Conservation (phyloP, 768 basidiomycete species). For the Pulveroboletus sp. region DNA sequence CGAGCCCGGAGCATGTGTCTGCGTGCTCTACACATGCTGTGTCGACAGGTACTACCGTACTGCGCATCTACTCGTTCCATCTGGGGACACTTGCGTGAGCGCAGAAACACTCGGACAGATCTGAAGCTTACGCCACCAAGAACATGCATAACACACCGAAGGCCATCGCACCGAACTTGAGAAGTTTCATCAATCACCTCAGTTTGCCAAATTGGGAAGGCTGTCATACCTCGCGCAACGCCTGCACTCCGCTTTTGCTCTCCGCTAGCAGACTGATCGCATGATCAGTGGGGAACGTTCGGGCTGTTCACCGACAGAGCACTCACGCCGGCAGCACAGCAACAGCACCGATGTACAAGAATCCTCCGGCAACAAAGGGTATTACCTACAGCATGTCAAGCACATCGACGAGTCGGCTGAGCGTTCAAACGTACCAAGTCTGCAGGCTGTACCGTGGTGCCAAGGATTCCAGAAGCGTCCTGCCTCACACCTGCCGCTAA, state of each 20-base stretch:
- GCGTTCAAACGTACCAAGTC: conserved; percentile 65
- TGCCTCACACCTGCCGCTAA: conserved; percentile 78
- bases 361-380: conserved; percentile 87
- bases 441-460: conserved; percentile 74
- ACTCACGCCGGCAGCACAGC: conserved; percentile 87
- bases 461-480: conserved; percentile 73
- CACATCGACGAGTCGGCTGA: conserved; percentile 11
- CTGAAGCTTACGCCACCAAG: conserved; percentile 74
- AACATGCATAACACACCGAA: conserved; percentile 92
- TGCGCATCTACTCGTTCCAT: conserved; percentile 69
- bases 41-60: conserved; percentile 2
- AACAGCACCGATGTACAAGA: conserved; percentile 91
- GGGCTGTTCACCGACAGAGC: conserved; percentile 16
- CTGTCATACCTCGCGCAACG: conserved; percentile 74
- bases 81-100: conserved; percentile 38
- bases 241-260: conserved; percentile 84
- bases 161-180: conserved; percentile 86
- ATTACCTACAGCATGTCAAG: conserved; percentile 56
- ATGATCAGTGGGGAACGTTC: conserved; percentile 9
- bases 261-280: conserved; percentile 70
- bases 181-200: conserved; percentile 20
- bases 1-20: conserved; percentile 2
- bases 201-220: conserved; percentile 11
- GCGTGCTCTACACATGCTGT: conserved; percentile 9
- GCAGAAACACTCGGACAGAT: conserved; percentile 8